Evolutionary conservation across 495 filamentous ascomycete genomes (phyloP).

Genomic region (Elasticomyces elasticus): DNA sequence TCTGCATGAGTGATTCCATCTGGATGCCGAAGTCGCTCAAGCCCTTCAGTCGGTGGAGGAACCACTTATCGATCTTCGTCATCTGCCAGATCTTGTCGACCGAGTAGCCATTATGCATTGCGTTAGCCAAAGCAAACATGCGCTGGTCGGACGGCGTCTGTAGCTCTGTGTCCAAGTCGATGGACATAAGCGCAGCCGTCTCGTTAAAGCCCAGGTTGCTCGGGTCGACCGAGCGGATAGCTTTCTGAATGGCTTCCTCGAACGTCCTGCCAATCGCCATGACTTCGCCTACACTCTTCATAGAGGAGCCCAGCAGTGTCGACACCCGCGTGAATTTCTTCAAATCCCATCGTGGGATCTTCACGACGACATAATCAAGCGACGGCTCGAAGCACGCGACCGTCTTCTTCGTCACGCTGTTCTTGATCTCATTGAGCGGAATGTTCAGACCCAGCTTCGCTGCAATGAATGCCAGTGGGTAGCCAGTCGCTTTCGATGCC

Average conservation of each 20-base stretch:
- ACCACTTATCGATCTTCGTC: slow-evolving; percentile 95
- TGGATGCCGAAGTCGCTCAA: slow-evolving; percentile 82
- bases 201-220: slow-evolving; percentile 14
- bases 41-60: slow-evolving; percentile 93
- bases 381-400: slow-evolving; percentile 98
- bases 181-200: slow-evolving; percentile 60
- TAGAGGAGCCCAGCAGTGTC: slow-evolving; percentile 89
- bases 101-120: slow-evolving; percentile 90
- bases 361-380: slow-evolving; percentile 93
- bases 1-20: slow-evolving; percentile 64
- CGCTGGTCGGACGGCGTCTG: slow-evolving; percentile 86
- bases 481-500: slow-evolving; percentile 94
- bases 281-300: slow-evolving; percentile 96
- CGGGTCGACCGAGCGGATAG: slow-evolving; percentile 92
- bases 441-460: slow-evolving; percentile 95
- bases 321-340: slow-evolving; percentile 98
- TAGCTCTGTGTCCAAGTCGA: slow-evolving; percentile 75
- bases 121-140: slow-evolving; percentile 95
- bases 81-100: slow-evolving; percentile 84
- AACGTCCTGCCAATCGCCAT: slow-evolving; percentile 98
- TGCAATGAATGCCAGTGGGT: slow-evolving; percentile 86
- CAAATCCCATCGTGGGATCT: slow-evolving; percentile 96
- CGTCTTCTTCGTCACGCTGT: slow-evolving; percentile 95
- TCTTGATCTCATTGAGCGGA: slow-evolving; percentile 86
- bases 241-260: slow-evolving; percentile 98